Base-by-base conservation (phyloP, 2,329 filamentous ascomycete species). In the Epichloe elymi region DNA sequence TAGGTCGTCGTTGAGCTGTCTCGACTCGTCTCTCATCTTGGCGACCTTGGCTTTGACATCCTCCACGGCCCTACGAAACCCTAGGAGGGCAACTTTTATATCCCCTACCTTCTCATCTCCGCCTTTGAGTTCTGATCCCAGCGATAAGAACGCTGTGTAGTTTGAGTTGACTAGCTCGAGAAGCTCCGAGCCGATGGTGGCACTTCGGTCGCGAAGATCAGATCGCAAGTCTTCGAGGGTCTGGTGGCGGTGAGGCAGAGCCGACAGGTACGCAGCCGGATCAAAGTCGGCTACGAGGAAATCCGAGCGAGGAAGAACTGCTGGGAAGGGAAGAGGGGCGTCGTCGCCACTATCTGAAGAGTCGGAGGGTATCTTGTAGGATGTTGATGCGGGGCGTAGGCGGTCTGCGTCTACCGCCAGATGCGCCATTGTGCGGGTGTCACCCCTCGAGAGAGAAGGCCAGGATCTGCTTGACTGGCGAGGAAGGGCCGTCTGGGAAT, bases 101-200 rank as follows among this genome's bases (percentile, higher is more conserved):
- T 94, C 88, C 63, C 95, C 90, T 0, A 96, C 84, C 64, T 84
- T 86, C 60, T 96, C 91, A 61, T 95, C 90, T 7, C 94, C 94
- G 3, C 90, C 90, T 50, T 81, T 80, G 42, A 98, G 70, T 59
- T 88, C 86, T 45, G 78, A 81, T 0, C 93, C 94, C 0, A 98
- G 70, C 0, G 83, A 83, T 4, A 98, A 69, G 60, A 98, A 98
- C 52, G 91, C 86, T 46, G 88, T 85, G 65, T 98, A 97, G 67
- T 98, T 95, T 48, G 85, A 79, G 63, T 98, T 98, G 57, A 98
- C 93, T 7, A 98, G 79, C 69, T 96, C 91, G 17, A 98, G 75
- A 3, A 98, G 76, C 70, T 98, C 93, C 55, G 85, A 80, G 61
- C 83, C 86, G 54, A 98, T 83, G 19, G 84, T 77, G 58, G 86